Base-by-base conservation (phyloP, 192 early-diverging fungal species). In the Lobosporangium transversale region DNA sequence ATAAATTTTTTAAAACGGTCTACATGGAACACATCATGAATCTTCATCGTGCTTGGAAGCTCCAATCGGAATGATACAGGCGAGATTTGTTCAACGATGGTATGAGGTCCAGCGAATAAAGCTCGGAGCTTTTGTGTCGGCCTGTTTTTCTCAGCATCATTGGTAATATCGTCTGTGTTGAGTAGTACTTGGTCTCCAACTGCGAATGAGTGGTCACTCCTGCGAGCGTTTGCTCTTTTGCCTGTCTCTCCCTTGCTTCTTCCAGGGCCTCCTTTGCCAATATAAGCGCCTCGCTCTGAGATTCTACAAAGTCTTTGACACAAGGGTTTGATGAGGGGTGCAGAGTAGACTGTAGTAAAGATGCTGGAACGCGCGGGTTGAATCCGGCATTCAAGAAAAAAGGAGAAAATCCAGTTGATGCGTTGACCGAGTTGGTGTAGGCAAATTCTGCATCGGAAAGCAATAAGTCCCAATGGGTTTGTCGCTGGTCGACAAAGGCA, bases 341-440 rank as follows among this genome's bases (percentile, higher is more conserved):
- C n/a, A n/a, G n/a, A n/a, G 49, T 42, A 31, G 82, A 73, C 44
- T 0, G 20, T 3, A 42, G 12, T 2, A 63, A 35, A 15, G 36
- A 27, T 1, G 61, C 21, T 0, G 49, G 50, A 0, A 53, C 24
- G 4, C 26, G 7, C 0, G 49, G 61, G 23, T 52, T 47, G 24
- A 36, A 36, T 9, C 61, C 61, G 10, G 50, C 5, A 29, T 63
- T 52, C n/a, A 63, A 21, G 11, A 27, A 53, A 26, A 82, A 83
- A 2, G 59, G 66, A 3, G 84, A 64, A 20, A 58, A 45, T 1
- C 60, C 60, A 2, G 76, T 85, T 4, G 58, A 47, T 14, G 65
- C 45, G 12, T 78, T 54, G 27, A 53, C 21, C 21, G 84, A 52
- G 54, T 88, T 81, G 58, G 88, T 91, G 70, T 86, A 88, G 0